Percentiles rank a stretch among this genome's conserved stretches.
These are phyloP conservation scores for Zygotorulaspora mrakii DNA, from an alignment of 1,139 yeast genomes.

Conservation along the genomic window DNA sequence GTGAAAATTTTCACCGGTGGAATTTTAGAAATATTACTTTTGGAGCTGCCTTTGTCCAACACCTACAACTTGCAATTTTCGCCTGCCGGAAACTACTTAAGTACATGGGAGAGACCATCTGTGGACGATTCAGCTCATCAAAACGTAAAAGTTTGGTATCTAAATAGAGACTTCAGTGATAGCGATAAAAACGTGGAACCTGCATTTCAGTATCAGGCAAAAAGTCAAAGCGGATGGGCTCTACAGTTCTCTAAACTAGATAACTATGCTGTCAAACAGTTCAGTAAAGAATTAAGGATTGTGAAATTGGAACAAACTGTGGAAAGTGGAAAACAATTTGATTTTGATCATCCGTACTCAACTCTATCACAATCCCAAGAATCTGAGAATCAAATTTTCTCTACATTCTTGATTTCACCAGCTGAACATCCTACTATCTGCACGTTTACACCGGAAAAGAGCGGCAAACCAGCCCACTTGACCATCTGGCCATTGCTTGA, in stretches of 20 bases:
- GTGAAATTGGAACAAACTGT: constrained; percentile 62
- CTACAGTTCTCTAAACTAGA: constrained; percentile 37
- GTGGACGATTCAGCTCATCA: constrained; percentile 58
- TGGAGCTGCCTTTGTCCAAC: constrained; percentile 51
- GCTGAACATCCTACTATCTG: constrained; percentile 93
- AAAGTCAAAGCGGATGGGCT: constrained; percentile 81
- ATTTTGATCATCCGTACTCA: constrained; percentile 57
- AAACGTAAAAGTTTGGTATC: constrained; percentile 73
- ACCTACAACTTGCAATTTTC: constrained; percentile 83
- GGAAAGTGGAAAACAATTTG: constrained; percentile 31
- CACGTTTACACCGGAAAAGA: constrained; percentile 79
- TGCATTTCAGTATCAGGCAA: constrained; percentile 67
- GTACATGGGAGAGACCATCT: constrained; percentile 90
- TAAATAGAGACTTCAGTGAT: constrained; percentile 35
- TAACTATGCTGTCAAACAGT: constrained; percentile 31
- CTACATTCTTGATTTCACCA: constrained; percentile 66
- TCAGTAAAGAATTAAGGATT: constrained; percentile 33
- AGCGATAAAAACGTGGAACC: constrained; percentile 42
- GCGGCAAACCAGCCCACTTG: constrained; percentile 84
- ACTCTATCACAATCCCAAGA: constrained; percentile 53
- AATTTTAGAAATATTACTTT: constrained; percentile 43
- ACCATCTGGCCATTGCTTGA: constrained; percentile 65
- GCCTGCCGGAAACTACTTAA: constrained; percentile 78
- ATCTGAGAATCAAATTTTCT: constrained; percentile 50
- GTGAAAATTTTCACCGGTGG: constrained; percentile 61